Conservation (phyloP, 805 yeast genomes). For the Metschnikowia colocasiae region DNA sequence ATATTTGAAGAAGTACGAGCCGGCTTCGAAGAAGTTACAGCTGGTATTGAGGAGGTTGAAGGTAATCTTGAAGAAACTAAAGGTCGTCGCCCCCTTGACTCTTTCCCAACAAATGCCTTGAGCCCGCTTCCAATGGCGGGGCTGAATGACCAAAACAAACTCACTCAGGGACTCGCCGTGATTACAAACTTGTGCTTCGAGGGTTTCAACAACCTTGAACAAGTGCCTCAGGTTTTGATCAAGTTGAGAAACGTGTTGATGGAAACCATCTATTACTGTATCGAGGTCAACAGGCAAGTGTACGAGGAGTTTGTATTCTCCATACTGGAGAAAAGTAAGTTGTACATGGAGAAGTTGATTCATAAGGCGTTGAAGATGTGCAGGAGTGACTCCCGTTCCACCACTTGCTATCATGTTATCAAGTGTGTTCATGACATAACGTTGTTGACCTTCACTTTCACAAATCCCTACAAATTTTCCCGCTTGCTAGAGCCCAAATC, state of each 20-base stretch:
- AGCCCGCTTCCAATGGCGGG: neutral
- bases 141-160: neutral
- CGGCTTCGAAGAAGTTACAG: neutral
- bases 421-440: slow-evolving; percentile 12
- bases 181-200: slow-evolving; percentile 13
- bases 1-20: neutral
- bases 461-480: slow-evolving; percentile 16
- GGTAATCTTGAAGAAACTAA: neutral
- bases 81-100: neutral
- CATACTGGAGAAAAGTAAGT: slow-evolving; percentile 10
- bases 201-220: slow-evolving; percentile 11
- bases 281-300: slow-evolving; percentile 11
- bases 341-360: slow-evolving; percentile 12
- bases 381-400: slow-evolving; percentile 4
- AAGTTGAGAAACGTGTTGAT: slow-evolving; percentile 11
- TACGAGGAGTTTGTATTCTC: slow-evolving; percentile 14
- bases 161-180: slow-evolving; percentile 13
- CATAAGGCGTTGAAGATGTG: slow-evolving; percentile 12
- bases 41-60: neutral
- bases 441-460: slow-evolving; percentile 12
- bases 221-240: slow-evolving; percentile 10
- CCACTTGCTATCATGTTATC: slow-evolving; percentile 12
- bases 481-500: slow-evolving; percentile 6
- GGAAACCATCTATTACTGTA: slow-evolving; percentile 14
- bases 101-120: neutral